phyloP scores from a whole-genome alignment of 164 flowering plant species.

The Magnolia changhungtana region DNA sequence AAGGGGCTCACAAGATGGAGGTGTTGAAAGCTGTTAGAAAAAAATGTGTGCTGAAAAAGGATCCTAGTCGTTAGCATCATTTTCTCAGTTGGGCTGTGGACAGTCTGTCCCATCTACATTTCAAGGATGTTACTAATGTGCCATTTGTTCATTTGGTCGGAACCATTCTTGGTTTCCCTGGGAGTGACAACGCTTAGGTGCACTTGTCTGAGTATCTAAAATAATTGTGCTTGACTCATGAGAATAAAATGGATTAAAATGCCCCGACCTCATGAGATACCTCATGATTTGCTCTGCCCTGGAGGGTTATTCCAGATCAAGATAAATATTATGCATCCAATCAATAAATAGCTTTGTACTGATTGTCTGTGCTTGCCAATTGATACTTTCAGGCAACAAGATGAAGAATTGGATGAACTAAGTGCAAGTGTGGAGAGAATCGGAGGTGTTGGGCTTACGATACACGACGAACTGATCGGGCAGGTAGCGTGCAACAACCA shows the following conservation, averaged over 20 bases:
- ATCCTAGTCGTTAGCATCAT: too few species aligned
- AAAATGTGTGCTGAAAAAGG: too few species aligned
- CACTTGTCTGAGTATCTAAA: not conserved
- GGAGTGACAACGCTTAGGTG: not conserved
- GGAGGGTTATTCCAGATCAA: not conserved
- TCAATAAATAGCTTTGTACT: not conserved
- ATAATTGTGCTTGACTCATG: not conserved
- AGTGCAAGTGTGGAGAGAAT: conserved; percentile 89
- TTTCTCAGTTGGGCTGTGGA: too few species aligned
- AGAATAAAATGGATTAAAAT: not conserved
- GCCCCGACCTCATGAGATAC: not conserved
- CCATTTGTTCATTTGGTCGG: too few species aligned
- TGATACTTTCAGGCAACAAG: conserved; percentile 68
- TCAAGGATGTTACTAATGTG: too few species aligned
- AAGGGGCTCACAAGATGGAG: too few species aligned
- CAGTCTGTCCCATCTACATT: too few species aligned
- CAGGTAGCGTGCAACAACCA: conserved; percentile 44
- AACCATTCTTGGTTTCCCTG: not conserved
- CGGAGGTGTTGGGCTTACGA: conserved; percentile 91
- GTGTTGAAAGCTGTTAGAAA: too few species aligned
- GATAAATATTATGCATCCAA: not conserved
- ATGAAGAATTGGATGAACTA: conserved; percentile 91
- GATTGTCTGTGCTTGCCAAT: not conserved
- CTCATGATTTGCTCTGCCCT: not conserved
- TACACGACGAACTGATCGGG: conserved; percentile 91